phyloP scores from a whole-genome alignment of 805 yeast species.

The Starmerella asiatica region DNA sequence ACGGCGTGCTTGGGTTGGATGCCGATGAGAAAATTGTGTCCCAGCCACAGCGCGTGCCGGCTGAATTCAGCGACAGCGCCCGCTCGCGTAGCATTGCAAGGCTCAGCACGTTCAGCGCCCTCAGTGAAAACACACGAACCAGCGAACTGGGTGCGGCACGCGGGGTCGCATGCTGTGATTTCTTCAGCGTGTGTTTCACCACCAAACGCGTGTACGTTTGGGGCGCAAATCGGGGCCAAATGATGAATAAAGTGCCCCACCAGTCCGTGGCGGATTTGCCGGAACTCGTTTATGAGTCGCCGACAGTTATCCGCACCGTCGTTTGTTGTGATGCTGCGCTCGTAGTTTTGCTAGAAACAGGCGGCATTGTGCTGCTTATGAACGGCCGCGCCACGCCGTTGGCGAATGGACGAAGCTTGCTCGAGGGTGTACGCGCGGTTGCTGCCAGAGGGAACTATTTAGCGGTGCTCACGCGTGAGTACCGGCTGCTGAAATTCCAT shows the following conservation, averaged over 20 bases:
- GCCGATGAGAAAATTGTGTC: conserved; percentile 9
- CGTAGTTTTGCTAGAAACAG: conserved; percentile 12
- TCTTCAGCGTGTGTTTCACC: conserved; percentile 9
- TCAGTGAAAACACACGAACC: conserved; percentile 1
- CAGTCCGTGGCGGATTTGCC: conserved; percentile 11
- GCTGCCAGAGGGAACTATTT: conserved; percentile 13
- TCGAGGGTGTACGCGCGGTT: conserved; percentile 2
- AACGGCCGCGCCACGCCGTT: conserved; percentile 1
- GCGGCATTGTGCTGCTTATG: conserved; percentile 6
- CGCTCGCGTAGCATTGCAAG: neutral
- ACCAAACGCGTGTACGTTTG: conserved; percentile 16
- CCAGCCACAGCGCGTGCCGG: conserved; percentile 11
- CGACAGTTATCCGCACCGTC: conserved; percentile 10
- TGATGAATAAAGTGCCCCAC: conserved; percentile 10
- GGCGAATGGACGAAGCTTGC: conserved; percentile 3
- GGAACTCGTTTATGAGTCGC: conserved; percentile 4
- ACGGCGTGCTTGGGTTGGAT: conserved; percentile 18
- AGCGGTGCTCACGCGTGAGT: conserved; percentile 10
- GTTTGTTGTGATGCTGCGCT: conserved; percentile 14
- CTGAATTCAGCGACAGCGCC: neutral
- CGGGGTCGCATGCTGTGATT: conserved; percentile 15
- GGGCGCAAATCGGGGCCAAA: conserved; percentile 22
- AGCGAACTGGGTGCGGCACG: neutral
- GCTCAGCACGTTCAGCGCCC: conserved; percentile 15
- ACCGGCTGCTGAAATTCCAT: conserved; percentile 8